Base-by-base conservation (phyloP, 164 flowering plant species). In the Tetracentron sinense region DNA sequence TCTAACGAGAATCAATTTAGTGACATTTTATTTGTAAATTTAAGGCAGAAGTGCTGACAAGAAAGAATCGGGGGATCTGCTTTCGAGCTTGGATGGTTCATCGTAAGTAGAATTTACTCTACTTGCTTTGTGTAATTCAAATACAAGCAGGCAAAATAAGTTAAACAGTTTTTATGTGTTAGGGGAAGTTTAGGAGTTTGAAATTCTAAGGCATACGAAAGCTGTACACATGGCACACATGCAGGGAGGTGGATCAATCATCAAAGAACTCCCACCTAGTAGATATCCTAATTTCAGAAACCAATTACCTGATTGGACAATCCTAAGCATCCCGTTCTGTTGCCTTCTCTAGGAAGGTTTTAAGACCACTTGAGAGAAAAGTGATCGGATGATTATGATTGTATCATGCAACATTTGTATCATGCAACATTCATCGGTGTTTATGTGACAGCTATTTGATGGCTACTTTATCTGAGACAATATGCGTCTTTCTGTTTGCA, bases 31-130 rank as follows among this genome's bases (percentile, higher is more conserved):
- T 61, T 33, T 15, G 22, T 49, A 22, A 22, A 47, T 42, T 60
- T 51, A 93, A 97, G 94, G 49, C 80, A 76, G 64, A 84, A 82
- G 62, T n/a, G 65, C 73, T 71, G 98, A 87, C 69, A 87, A 88
- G 72, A 89, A 86, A 73, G 95, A 90, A 60, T 68, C 87, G 17
- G 83, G 77, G 23, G 93, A 85, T 64, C 56, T 72, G 62, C 76
- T 78, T 66, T 79, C 91, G 35, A 74, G 78, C 69, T 54, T 82
- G 71, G 93, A 85, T 65, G 86, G 85, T 58, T 77, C 96, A 54
- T 83, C 98, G 98, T 90, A 75, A 86, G 98, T 89, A 42, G 1
- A 38, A 60, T 19, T 55, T 42, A 23, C n/a, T 66, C 48, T 59
- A 19, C 17, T 64, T 54, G n/a, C 53, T 23, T 69, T 68, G 17